Base-by-base conservation (phyloP, 129 eudicot species). In the Flaveria robusta region DNA sequence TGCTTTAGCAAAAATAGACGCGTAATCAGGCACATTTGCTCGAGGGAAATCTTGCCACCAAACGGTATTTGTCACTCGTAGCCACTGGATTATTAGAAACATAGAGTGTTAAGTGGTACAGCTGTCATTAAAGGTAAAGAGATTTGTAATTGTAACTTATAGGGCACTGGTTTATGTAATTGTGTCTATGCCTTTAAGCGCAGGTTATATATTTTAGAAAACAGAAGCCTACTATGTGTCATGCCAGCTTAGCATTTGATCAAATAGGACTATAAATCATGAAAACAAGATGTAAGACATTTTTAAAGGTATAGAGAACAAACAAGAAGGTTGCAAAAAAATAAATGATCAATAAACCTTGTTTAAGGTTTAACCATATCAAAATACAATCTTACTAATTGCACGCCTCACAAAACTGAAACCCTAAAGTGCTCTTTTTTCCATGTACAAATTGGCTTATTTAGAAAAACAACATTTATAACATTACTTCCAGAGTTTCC, bases 21-120 rank as follows among this genome's bases (percentile, higher is more conserved):
- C 75, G 68, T 72, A 86, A 74, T 88, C 85, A 7, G 92, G 88
- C 18, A 49, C 64, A 51, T 74, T 83, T 13, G 77, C 72, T 51
- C 72, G 87, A 50, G 92, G 96, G 65, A 92, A 93, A 77, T 93
- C 96, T 82, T 93, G 98, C 94, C 94, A 92, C 98, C 98, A 93
- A 66, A 93, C 90, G 24, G 96, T 90, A 76, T 93, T 92, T 4
- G 92, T 90, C 45, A 93, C 93, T 66, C 27, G 64, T 67, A 63
- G 77, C 96, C 98, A 93, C 98, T 93, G 88, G 81, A 82, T 39
- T 59, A 81, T 83, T n/a, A 37, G 5, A 22, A 60, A 77, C 23
- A 67, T 58, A 24, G 34, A 23, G 29, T 24, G 37, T 52, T 75
- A 16, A 73, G 71, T 5, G 29, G 78, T 31, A 59, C 46, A 66